Evolutionary conservation across 345 rosid species (phyloP).

Genomic region (Eucalyptus curtisii): DNA sequence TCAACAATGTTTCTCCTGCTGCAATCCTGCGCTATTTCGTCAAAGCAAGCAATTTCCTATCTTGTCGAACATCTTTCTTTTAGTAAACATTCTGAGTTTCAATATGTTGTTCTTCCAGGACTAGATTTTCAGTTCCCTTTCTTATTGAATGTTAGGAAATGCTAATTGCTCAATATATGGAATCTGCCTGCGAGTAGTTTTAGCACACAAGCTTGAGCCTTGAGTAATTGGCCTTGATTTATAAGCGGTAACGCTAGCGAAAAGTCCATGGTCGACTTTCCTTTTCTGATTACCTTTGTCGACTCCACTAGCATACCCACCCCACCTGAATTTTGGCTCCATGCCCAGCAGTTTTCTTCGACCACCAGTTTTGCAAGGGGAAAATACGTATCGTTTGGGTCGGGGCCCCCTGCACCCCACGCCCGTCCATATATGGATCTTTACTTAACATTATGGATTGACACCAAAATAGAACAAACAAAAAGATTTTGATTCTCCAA

Average conservation of each 20-base stretch:
- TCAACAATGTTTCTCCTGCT: background rate
- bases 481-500: background rate
- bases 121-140: background rate
- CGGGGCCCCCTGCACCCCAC: background rate
- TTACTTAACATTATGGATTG: background rate
- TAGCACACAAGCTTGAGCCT: background rate
- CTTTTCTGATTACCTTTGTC: background rate
- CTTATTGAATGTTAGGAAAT: background rate
- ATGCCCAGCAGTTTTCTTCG: too few species aligned
- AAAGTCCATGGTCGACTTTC: background rate
- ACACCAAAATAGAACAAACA: background rate
- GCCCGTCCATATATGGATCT: background rate
- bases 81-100: background rate
- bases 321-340: too few species aligned
- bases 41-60: background rate
- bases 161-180: background rate
- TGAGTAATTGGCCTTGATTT: background rate
- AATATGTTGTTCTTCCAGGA: background rate
- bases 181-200: background rate
- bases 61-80: background rate
- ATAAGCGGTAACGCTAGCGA: background rate
- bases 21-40: background rate
- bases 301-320: background rate
- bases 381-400: background rate
- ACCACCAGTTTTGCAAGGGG: too few species aligned